A percentile compares a stretch with the other conserved stretches of the same genome.
Evolutionary conservation across 2,329 filamentous ascomycete species (phyloP).

Genomic region (Aspergillus novoparasiticus): DNA sequence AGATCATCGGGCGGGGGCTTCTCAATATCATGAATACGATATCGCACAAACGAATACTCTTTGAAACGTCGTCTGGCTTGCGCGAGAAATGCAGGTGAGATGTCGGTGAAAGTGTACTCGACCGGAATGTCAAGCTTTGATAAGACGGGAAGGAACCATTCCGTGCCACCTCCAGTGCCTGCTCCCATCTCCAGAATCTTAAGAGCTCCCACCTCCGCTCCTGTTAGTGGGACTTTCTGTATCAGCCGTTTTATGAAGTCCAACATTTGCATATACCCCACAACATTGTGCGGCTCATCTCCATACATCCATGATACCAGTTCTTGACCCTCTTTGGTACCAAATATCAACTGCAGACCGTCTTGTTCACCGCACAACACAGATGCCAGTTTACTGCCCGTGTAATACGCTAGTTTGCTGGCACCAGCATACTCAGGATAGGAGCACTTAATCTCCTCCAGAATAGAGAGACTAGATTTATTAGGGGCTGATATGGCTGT

Average conservation of each 20-base stretch:
- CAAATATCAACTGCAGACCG: slow-evolving; percentile 45
- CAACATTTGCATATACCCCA: slow-evolving; percentile 37
- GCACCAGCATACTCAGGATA: slow-evolving; percentile 31
- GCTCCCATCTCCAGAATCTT: slow-evolving; percentile 46
- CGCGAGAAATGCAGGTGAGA: slow-evolving; percentile 39
- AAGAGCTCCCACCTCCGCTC: slow-evolving; percentile 19
- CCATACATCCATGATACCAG: slow-evolving; percentile 41
- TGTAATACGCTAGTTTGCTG: slow-evolving; percentile 27
- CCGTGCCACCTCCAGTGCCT: slow-evolving; percentile 43
- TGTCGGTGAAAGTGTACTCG: slow-evolving; percentile 46
- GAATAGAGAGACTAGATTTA: slow-evolving; percentile 25
- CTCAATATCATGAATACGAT: slow-evolving; percentile 34
- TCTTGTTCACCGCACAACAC: slow-evolving; percentile 37
- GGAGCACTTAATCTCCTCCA: slow-evolving; percentile 29
- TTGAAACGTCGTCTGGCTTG: slow-evolving; percentile 35
- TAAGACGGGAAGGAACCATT: slow-evolving; percentile 31
- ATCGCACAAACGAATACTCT: slow-evolving; percentile 29
- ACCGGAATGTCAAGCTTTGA: slow-evolving; percentile 30
- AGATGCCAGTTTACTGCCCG: slow-evolving; percentile 22
- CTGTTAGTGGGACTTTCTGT: slow-evolving; percentile 19
- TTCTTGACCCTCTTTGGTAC: slow-evolving; percentile 36
- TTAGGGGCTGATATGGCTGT: slow-evolving; percentile 27
- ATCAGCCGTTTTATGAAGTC: slow-evolving; percentile 32
- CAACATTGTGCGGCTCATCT: slow-evolving; percentile 39
- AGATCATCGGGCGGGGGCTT: slow-evolving; percentile 25